A percentile compares a stretch with the other conserved stretches of the same genome.
phyloP scores from a whole-genome alignment of 2,329 filamentous ascomycete genomes.

The Tolypocladium tundrense region DNA sequence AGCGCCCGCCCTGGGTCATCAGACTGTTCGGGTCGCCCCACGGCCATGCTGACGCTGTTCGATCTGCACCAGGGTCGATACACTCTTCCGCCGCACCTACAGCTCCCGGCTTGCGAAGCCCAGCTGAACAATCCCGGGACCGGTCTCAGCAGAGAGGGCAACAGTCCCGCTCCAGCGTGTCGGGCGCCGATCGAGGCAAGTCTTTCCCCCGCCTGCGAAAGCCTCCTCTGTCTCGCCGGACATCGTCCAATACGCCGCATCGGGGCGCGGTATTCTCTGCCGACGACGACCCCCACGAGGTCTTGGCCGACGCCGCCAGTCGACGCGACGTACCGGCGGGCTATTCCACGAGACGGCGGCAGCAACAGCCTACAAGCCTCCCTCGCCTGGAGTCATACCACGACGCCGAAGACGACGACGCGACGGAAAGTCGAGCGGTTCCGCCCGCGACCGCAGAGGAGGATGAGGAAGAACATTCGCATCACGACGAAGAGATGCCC shows the following conservation, averaged over 20 bases:
- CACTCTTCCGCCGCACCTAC: conserved; percentile 6
- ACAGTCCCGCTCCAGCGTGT: conserved; percentile 27
- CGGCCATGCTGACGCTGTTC: not conserved
- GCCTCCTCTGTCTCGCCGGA: conserved; percentile 60
- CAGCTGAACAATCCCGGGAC: conserved; percentile 29
- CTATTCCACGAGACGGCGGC: conserved; percentile 22
- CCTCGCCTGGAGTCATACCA: conserved; percentile 31
- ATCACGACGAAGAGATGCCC: conserved; percentile 26
- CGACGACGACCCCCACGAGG: conserved; percentile 76
- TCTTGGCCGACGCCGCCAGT: conserved; percentile 55
- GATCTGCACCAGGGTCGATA: conserved; percentile 7
- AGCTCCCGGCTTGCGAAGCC: conserved; percentile 18
- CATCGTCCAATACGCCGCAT: conserved; percentile 69
- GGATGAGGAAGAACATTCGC: conserved; percentile 13
- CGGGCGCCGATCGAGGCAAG: conserved; percentile 36
- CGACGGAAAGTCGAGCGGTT: conserved; percentile 10
- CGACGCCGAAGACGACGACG: conserved; percentile 10
- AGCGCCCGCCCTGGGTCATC: conserved; percentile 3
- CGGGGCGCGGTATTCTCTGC: conserved; percentile 82
- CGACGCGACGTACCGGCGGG: conserved; percentile 26
- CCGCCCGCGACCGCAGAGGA: conserved; percentile 8
- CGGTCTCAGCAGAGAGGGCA: conserved; percentile 18
- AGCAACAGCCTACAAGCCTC: conserved; percentile 21
- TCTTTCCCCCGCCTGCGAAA: conserved; percentile 50
- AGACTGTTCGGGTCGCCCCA: not conserved